A percentile compares a stretch with the other conserved stretches of the same genome.
Evolutionary conservation across 225 moss, liverwort and hornwort genomes (phyloP).

Genomic region (Polytrichum formosum): DNA sequence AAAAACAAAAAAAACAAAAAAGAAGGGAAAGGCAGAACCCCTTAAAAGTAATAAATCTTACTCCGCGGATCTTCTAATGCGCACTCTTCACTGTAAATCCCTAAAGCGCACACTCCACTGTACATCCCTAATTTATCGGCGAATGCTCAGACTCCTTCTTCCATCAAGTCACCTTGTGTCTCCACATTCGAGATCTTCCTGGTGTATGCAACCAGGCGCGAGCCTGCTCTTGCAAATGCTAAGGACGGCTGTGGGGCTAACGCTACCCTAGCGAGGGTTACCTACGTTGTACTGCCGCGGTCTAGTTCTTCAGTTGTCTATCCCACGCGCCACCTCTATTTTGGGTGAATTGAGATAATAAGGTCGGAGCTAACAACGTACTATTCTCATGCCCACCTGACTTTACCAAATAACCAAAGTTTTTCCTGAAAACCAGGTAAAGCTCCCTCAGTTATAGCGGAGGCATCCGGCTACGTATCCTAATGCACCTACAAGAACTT

Average conservation of each 20-base stretch:
- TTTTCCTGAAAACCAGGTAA: no score
- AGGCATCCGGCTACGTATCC: no score
- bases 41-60: not conserved
- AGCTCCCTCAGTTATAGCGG: no score
- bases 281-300: not conserved
- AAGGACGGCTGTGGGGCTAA: not conserved
- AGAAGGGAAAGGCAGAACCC: no score
- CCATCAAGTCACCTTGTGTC: not conserved
- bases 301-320: not conserved
- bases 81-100: conserved; percentile 8
- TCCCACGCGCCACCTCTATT: not conserved
- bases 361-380: no score
- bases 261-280: conserved; percentile 6
- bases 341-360: no score
- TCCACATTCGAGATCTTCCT: no score
- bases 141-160: no score
- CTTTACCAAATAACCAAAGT: no score
- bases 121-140: not conserved
- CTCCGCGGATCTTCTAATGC: conserved; percentile 10
- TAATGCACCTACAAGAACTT: no score
- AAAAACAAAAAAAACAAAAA: no score
- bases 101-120: not conserved
- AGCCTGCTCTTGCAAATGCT: not conserved
- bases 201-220: not conserved
- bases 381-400: no score